phyloP scores from a whole-genome alignment of 257 asterid genomes.

The Solanum etuberosum region DNA sequence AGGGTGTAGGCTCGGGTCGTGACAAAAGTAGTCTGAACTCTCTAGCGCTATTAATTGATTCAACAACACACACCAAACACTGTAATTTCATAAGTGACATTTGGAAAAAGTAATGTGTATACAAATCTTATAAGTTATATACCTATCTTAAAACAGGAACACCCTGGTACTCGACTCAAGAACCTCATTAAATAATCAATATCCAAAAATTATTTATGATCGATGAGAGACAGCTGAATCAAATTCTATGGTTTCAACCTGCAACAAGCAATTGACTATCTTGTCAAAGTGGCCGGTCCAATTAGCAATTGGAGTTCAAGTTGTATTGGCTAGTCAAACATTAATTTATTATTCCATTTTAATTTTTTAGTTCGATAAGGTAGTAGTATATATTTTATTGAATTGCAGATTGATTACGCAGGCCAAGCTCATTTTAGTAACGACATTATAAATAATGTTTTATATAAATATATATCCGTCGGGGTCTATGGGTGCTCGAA shows the following conservation, averaged over 20 bases:
- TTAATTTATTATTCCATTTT: neutral
- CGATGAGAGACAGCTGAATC: neutral
- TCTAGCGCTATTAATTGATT: neutral
- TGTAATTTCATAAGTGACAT: neutral
- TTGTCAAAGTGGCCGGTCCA: neutral
- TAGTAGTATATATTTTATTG: neutral
- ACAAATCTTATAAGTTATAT: too few relatives aligned
- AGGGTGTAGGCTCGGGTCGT: too few relatives aligned
- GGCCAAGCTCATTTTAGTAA: neutral
- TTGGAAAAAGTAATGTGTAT: neutral
- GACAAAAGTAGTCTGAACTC: too few relatives aligned
- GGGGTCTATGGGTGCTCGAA: fast-evolving
- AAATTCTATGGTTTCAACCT: neutral
- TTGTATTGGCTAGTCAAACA: neutral
- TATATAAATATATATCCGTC: too few relatives aligned
- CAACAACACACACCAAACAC: neutral
- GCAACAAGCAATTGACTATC: neutral
- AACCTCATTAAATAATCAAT: neutral
- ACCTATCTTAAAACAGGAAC: too few relatives aligned
- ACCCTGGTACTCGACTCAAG: too few relatives aligned
- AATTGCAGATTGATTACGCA: neutral
- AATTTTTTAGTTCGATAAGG: neutral
- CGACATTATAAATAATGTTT: neutral
- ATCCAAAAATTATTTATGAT: neutral
- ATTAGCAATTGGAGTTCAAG: neutral